Evolutionary conservation across 164 flowering plant species (phyloP), one percentile per base, ranked within the genome.

Genomic region (Chimonanthus salicifolius): DNA sequence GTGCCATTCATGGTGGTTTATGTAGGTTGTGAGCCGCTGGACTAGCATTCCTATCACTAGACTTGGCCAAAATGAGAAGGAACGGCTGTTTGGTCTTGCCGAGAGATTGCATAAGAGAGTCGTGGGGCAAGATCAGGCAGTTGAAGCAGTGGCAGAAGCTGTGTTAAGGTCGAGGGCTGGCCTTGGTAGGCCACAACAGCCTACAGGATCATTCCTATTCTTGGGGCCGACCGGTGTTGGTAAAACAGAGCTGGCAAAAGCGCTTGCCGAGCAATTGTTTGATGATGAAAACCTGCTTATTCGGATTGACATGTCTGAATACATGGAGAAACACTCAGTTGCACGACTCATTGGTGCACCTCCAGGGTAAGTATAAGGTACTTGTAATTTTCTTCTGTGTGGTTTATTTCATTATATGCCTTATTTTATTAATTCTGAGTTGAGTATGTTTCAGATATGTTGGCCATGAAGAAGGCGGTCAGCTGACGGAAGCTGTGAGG

Each of bases 191-290:
- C 99, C 99, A 49, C 85, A 86, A 58, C 97, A 94, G 20, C 99
- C 99, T 4, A 93, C 93, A 68, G 99, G 98, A 54, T 93, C 98
- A 81, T 95, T 95, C 78, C 91, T 95, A 97, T 95, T 93, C 82
- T 90, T 93, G 99, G 99, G 97, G 69, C 99, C 99, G 5, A 95
- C 99, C 45, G 99, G 97, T 47, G 99, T 95, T 77, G 99, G 99
- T 9, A 95, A 93, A 81, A 93, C 99, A 1, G 99, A 95, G 79
- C 83, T 95, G 3, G 99, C 99, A 0, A 95, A 95, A 76, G 94
- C 99, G 43, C 90, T 95, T 60, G 97, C 99, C 9, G 80, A 97
- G 62, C 88, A 90, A 78, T 7, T 92, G 86, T 95, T 95, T 82
- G 90, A 92, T 80, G 92, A 98, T 5, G 98, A 95, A 77, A 97